phyloP scores from a whole-genome alignment of 495 filamentous ascomycete genomes.

The Daldinia concentrica region DNA sequence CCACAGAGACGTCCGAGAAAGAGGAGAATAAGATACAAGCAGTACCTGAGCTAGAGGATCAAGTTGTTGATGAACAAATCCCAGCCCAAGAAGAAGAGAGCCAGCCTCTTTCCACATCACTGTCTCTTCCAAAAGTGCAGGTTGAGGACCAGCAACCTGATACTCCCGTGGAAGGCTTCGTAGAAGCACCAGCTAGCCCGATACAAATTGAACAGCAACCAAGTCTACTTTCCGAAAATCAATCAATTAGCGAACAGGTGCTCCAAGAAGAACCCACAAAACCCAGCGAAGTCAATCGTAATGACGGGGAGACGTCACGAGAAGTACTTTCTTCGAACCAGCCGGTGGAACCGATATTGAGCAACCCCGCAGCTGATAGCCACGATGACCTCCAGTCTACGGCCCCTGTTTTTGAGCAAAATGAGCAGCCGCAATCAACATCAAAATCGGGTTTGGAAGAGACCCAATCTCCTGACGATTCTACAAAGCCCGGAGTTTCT shows the following conservation, averaged over 20 bases:
- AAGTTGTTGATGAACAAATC: conserved; percentile 3
- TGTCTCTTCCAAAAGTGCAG: background rate
- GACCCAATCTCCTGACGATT: conserved; percentile 8
- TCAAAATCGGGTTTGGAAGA: conserved; percentile 13
- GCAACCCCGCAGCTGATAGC: background rate
- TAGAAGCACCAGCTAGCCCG: conserved; percentile 6
- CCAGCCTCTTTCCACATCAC: conserved; percentile 7
- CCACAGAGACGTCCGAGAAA: conserved; percentile 41
- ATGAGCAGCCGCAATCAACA: conserved; percentile 5
- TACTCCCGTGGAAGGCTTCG: background rate
- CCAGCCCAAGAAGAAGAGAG: conserved; percentile 6
- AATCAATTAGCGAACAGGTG: conserved; percentile 1
- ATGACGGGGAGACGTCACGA: conserved; percentile 1
- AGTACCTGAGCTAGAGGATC: conserved; percentile 10
- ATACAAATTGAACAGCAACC: conserved; percentile 8
- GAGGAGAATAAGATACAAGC: conserved; percentile 33
- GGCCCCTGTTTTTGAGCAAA: conserved; percentile 8
- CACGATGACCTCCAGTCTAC: conserved; percentile 2
- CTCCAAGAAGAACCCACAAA: conserved; percentile 10
- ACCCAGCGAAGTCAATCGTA: background rate
- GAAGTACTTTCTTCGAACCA: conserved; percentile 8
- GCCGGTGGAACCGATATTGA: conserved; percentile 3
- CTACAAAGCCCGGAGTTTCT: conserved; percentile 10
- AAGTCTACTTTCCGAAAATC: background rate
- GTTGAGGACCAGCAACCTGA: conserved; percentile 10